Percentiles rank a stretch among this genome's conserved stretches.
Evolutionary conservation across 129 eudicot species (phyloP).

Genomic region (Heracleum sosnowskyi): DNA sequence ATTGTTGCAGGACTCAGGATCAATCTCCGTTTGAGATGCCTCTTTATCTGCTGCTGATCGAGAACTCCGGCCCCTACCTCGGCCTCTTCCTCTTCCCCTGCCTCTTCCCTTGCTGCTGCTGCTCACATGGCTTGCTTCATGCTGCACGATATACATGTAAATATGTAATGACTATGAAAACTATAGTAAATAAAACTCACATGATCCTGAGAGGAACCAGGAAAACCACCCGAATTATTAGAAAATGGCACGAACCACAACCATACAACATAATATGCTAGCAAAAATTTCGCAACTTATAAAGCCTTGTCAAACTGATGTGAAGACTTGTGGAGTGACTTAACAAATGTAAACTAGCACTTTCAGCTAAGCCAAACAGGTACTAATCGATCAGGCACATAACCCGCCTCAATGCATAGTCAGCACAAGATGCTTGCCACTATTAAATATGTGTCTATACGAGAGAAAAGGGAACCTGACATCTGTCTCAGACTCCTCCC

Average conservation of each 20-base stretch:
- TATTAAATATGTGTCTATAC: too few relatives aligned
- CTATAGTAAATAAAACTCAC: neutral
- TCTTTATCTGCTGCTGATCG: conserved; percentile 44
- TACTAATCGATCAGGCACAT: neutral
- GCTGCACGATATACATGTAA: conserved; percentile 28
- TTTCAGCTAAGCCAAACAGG: neutral
- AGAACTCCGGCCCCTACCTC: conserved; percentile 22
- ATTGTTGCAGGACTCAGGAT: conserved; percentile 30
- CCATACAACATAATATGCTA: neutral
- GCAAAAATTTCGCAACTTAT: neutral
- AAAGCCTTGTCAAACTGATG: neutral
- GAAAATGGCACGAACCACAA: neutral
- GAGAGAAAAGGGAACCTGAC: too few relatives aligned
- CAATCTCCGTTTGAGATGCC: conserved; percentile 31
- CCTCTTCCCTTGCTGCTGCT: conserved; percentile 86
- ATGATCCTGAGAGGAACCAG: neutral
- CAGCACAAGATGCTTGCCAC: neutral
- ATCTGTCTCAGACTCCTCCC: too few relatives aligned
- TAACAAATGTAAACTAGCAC: neutral
- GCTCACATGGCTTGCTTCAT: conserved; percentile 46
- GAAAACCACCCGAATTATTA: neutral
- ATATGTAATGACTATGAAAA: neutral
- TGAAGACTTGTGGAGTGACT: neutral
- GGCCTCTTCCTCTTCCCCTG: conserved; percentile 82
- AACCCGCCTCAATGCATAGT: neutral